Evolutionary conservation across 768 basidiomycete genomes (phyloP), one percentile per base, ranked within the genome.

Genomic region (Naematelia encephala): DNA sequence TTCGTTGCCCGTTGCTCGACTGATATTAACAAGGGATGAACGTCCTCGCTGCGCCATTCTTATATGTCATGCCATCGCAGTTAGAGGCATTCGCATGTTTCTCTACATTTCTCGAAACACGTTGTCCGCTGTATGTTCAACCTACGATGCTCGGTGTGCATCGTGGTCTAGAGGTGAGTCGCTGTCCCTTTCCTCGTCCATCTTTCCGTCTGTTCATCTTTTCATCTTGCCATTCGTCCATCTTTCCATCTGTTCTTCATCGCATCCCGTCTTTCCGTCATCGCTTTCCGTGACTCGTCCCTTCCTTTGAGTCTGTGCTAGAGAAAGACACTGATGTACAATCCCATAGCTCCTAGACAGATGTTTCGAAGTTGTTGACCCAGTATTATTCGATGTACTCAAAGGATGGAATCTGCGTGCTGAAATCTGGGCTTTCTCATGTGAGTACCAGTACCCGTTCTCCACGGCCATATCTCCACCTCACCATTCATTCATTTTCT

Each of bases 71-170:
- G 85, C 93, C 96, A 4, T 91, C 91, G 10, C 91, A 99, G 77
- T 78, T 98, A n/a, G 96, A 99, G 77, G 96, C 96, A 0, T 99
- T 97, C 78, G 92, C 87, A 62, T 96, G 91, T 78, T 98, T 99
- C 72, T 84, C 90, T 25, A 89, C 87, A 68, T 99, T 99, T 74
- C 96, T 98, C 66, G 94, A 97, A 79, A 86, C 87, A 57, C 86
- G 84, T 8, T 97, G 93, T 78, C 96, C 96, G 8, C 79, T 91
- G n/a, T 99, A 98, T 73, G 93, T 98, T 5, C 90, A 93, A 67
- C 93, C 93, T 1, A 97, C 92, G 0, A 80, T 99, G 13, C 89
- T 92, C 74, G 96, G 96, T 5, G 96, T 98, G 0, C 96, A 99
- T 74, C 82, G 88, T 52, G 96, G 94, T 12, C 80, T 99, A 39